A percentile compares a stretch with the other conserved stretches of the same genome.
Evolutionary conservation across 140 eudicot species (phyloP).

Genomic region (Oenanthe javanica): DNA sequence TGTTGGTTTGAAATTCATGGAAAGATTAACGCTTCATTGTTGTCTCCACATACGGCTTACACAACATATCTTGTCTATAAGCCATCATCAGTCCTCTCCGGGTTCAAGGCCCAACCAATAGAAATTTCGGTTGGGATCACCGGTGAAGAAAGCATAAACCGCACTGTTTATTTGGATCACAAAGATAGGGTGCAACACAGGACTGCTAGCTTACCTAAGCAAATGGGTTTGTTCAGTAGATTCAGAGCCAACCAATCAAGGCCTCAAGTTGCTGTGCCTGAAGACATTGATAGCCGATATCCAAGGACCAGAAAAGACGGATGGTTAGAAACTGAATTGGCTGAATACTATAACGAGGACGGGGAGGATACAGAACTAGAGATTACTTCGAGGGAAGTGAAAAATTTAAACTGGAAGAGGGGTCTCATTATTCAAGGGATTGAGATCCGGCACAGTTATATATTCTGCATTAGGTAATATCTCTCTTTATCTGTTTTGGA

Average conservation of each 20-base stretch:
- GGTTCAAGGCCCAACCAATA: conserved; percentile 33
- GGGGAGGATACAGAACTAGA: conserved; percentile 24
- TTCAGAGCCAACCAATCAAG: neutral
- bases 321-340: conserved; percentile 38
- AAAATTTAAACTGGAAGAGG: conserved; percentile 23
- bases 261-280: neutral
- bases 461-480: no score
- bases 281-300: neutral
- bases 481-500: no score
- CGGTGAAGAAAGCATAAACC: conserved; percentile 19
- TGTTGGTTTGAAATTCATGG: conserved; percentile 54
- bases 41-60: conserved; percentile 38
- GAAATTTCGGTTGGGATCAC: conserved; percentile 31
- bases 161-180: neutral
- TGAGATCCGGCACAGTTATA: conserved; percentile 21
- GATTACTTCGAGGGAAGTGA: conserved; percentile 23
- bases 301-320: conserved; percentile 23
- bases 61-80: conserved; percentile 55
- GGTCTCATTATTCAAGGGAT: conserved; percentile 45
- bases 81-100: conserved; percentile 16
- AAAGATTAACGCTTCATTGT: conserved; percentile 28
- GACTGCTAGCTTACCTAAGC: neutral
- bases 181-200: conserved; percentile 8
- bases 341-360: conserved; percentile 18
- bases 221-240: neutral